A percentile compares a stretch with the other conserved stretches of the same genome.
phyloP scores from a whole-genome alignment of 2,329 filamentous ascomycete species.

The Corynespora cassiicola region DNA sequence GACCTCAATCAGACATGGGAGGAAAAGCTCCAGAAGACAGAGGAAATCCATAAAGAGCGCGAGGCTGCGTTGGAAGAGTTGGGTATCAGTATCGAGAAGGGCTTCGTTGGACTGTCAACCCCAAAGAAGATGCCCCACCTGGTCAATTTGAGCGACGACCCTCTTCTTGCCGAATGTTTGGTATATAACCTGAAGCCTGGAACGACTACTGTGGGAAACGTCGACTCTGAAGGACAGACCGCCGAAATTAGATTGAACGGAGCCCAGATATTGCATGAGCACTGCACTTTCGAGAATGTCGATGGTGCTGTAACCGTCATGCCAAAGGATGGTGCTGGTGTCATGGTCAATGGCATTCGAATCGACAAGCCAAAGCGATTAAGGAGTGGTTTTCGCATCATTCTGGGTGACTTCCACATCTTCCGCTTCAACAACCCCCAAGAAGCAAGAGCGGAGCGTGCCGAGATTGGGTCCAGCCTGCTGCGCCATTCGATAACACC shows the following conservation, averaged over 20 bases:
- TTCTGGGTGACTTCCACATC: conserved; percentile 97
- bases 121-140: conserved; percentile 99
- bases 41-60: conserved; percentile 96
- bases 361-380: conserved; percentile 85
- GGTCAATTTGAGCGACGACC: conserved; percentile 85
- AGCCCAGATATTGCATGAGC: conserved; percentile 87
- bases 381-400: conserved; percentile 91
- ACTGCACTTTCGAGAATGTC: conserved; percentile 92
- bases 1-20: conserved; percentile 99
- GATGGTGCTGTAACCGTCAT: conserved; percentile 93
- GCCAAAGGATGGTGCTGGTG: conserved; percentile 87
- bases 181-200: conserved; percentile 98
- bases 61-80: conserved; percentile 94
- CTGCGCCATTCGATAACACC: conserved; percentile 80
- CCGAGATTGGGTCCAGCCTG: conserved; percentile 77
- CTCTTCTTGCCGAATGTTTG: conserved; percentile 90
- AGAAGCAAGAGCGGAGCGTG: conserved; percentile 90
- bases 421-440: conserved; percentile 98
- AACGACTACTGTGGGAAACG: conserved; percentile 91
- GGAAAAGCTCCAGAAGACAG: conserved; percentile 91
- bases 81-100: conserved; percentile 98
- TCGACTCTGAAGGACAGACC: conserved; percentile 76
- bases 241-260: conserved; percentile 94
- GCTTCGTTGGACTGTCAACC: conserved; percentile 91
- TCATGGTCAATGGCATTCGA: conserved; percentile 96